Percentiles rank a stretch among this genome's conserved stretches.
Evolutionary conservation across 2,329 filamentous ascomycete species (phyloP).

Genomic region (Verticillium tricorpus): DNA sequence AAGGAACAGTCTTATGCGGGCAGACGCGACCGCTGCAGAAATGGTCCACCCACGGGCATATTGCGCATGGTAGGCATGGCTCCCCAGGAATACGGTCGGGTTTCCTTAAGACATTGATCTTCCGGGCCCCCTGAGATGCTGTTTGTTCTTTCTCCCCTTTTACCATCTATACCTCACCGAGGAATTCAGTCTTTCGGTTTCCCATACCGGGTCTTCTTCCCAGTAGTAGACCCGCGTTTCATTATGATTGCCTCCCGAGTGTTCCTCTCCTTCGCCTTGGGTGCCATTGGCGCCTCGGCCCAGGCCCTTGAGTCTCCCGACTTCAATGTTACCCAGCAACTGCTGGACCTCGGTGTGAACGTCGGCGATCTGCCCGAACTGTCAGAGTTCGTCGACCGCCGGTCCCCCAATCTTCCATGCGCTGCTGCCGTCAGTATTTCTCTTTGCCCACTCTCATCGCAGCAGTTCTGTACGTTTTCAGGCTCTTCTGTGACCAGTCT

Average conservation of each 20-base stretch:
- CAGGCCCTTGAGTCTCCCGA: constrained; percentile 4
- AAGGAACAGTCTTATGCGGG: neutral
- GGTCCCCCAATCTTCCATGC: neutral
- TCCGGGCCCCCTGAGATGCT: neutral
- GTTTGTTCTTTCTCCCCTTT: neutral
- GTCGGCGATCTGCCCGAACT: constrained; percentile 9
- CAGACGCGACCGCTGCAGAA: neutral
- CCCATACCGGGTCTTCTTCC: neutral
- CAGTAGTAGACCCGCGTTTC: neutral
- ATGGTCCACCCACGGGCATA: neutral
- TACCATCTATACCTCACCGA: neutral
- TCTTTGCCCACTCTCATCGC: neutral
- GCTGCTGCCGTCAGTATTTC: constrained; percentile 2
- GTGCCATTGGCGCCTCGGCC: neutral
- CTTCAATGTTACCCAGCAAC: constrained; percentile 12
- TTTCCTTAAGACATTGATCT: neutral
- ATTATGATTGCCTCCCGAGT: constrained; percentile 4
- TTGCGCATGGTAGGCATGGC: neutral
- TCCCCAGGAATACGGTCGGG: neutral
- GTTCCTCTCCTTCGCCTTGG: neutral
- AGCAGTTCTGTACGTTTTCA: no score
- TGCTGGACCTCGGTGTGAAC: constrained; percentile 11
- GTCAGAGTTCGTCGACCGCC: neutral
- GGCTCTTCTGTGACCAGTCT: neutral
- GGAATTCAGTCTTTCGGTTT: neutral